Percentiles rank a stretch among this genome's conserved stretches.
Evolutionary conservation across 2,329 filamentous ascomycete species (phyloP).

Genomic region (Shiraia sp.): DNA sequence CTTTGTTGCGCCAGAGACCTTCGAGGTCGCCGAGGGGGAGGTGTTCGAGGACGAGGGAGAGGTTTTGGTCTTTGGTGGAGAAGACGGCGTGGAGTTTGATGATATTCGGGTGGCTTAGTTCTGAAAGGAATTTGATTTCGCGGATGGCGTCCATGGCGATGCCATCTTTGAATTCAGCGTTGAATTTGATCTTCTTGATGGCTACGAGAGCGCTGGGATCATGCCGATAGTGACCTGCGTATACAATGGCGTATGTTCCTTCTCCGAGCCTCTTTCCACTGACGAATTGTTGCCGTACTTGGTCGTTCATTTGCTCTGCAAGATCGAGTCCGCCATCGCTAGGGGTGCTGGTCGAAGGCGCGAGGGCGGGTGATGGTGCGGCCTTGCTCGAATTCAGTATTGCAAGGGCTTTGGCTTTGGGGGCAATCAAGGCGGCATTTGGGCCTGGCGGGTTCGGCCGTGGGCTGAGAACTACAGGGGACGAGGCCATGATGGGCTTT

Average conservation of each 20-base stretch:
- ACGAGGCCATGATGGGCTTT: constrained; percentile 24
- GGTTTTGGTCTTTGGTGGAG: constrained; percentile 92
- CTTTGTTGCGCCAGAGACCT: constrained; percentile 78
- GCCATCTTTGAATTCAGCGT: constrained; percentile 85
- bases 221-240: constrained; percentile 76
- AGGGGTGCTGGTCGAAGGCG: constrained; percentile 13
- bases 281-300: constrained; percentile 78
- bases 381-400: constrained; percentile 31
- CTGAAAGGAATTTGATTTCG: constrained; percentile 93
- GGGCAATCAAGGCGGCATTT: constrained; percentile 9
- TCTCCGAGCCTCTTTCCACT: constrained; percentile 93
- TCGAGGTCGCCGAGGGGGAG: constrained; percentile 93
- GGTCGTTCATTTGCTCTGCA: constrained; percentile 53
- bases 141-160: constrained; percentile 93
- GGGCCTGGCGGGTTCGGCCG: constrained; percentile 29
- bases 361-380: constrained; percentile 12
- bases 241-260: constrained; percentile 96
- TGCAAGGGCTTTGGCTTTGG: constrained; percentile 40
- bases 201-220: constrained; percentile 78
- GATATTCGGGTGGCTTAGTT: constrained; percentile 93
- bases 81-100: constrained; percentile 92
- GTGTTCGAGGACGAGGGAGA: constrained; percentile 94
- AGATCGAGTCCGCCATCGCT: constrained; percentile 42
- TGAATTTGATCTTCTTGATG: constrained; percentile 90
- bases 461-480: constrained; percentile 32